Base-by-base conservation (phyloP, 73 alveolate genomes). In the Paramecium primaurelia region DNA sequence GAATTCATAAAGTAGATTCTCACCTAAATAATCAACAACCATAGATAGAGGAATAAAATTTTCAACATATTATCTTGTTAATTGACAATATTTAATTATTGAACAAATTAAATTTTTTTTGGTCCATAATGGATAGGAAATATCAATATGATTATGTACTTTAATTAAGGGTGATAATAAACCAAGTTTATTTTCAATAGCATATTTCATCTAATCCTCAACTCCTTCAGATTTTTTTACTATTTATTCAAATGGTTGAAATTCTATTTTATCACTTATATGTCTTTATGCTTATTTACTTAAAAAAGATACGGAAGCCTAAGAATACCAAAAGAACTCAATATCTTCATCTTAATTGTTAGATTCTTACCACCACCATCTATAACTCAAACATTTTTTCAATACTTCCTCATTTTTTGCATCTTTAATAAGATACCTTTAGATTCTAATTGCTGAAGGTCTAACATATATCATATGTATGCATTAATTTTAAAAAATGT, bases 201-300 rank as follows among this genome's bases (percentile, higher is more conserved):
- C 88, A 75, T 16, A 75, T 75, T 75, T 36, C 88, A 75, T 75
- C 18, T 75, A 42, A 75, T 75, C 88, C 18, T 75, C 88, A 75
- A 75, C 60, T 5, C 22, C 16, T 12, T 75, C 88, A 10, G 32
- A 64, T 32, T 1, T 1, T 6, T 34, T 28, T 12, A 64, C 4
- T 6, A 64, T 34, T 36, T 64, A 32, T 64, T 64, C 84, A 64
- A 64, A 64, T 28, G 42, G 51, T 12, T 64, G 25, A 64, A 28
- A 64, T 34, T 64, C 84, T 28, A 64, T 34, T 64, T 64, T 32
- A 64, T 64, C 84, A 64, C 84, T 64, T 32, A 64, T 64, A 28
- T 64, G 84, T 32, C 84, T 28, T 32, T 40, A 32, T 64, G 54
- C 28, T 64, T 64, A 34, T 64, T 28, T 64, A 32, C 8, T 34